Evolutionary conservation across 1,139 yeast species (phyloP), one percentile per base, ranked within the genome.

Genomic region (Blastobotrys petasosporus): DNA sequence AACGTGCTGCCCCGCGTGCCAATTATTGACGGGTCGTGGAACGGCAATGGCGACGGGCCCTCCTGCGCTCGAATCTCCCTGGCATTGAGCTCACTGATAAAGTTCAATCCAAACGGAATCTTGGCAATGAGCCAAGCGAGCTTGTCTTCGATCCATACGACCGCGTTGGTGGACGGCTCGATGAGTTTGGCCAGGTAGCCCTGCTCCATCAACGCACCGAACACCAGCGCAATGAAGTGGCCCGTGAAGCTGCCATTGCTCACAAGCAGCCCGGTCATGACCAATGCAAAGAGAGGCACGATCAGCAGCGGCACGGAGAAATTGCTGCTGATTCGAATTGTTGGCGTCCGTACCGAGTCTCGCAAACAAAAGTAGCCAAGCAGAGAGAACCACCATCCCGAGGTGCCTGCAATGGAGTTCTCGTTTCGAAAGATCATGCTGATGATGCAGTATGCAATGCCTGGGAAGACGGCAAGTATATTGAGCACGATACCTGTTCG

Each of bases 401-500:
- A 68, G 32, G 60, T 44, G 13, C 64, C 63, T 20, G 52, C 44
- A 10, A 47, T 39, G 6, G 82, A 82, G 17, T 74, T 68, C 1
- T 73, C 67, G 11, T 70, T 59, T n/a, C 84, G 82, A 52, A 69
- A 77, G 10, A 84, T 65, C 2, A 77, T 16, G 0, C 88, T 84
- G 1, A 82, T 57, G 2, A 78, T 7, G 57, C 85, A 77, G 66
- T 79, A 85, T 29, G 78, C 76, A 20, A 88, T 61, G 4, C 85
- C 96, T 1, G 92, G 75, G 7, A 79, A 65, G 1, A 83, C 81
- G 0, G 95, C 84, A 47, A 84, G 66, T 25, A 85, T 69, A 62
- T 87, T 86, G 49, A 90, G 70, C 16, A 88, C 82, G 44, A 90
- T 73, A 1, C 95, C 97, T 2, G 97, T 85, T 61, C 85, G 79